A percentile compares a stretch with the other conserved stretches of the same genome.
phyloP scores from a whole-genome alignment of 352 stramenopile genomes.

The Globisporangium parvum region DNA sequence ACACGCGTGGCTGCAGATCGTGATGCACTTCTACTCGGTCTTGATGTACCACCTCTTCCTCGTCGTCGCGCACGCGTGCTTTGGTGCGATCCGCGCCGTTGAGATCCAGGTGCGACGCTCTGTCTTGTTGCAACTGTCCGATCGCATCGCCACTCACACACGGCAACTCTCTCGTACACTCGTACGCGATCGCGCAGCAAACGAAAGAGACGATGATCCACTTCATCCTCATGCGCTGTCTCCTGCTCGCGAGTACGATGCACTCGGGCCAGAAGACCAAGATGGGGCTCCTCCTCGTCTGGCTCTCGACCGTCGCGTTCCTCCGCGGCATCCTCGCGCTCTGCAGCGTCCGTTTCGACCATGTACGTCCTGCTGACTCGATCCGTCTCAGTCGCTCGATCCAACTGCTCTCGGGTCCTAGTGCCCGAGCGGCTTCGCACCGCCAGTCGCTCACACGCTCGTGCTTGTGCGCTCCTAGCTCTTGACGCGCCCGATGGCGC shows the following conservation, averaged over 20 bases:
- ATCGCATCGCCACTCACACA: not conserved
- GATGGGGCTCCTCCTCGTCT: slow-evolving; percentile 49
- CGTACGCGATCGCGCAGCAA: no score
- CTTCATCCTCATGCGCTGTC: slow-evolving; percentile 66
- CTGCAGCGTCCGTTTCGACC: slow-evolving; percentile 57
- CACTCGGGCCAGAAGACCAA: slow-evolving; percentile 29
- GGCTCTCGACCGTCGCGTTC: slow-evolving; percentile 57
- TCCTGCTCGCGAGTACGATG: slow-evolving; percentile 69
- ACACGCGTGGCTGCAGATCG: slow-evolving; percentile 34
- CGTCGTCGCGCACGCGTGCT: slow-evolving; percentile 30
- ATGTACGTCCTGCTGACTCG: slow-evolving; percentile 24
- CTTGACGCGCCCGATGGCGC: slow-evolving; percentile 56
- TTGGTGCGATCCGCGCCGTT: slow-evolving; percentile 37
- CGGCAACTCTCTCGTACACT: not conserved
- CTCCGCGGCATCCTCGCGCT: slow-evolving; percentile 57
- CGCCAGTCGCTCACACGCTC: not conserved
- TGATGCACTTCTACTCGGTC: slow-evolving; percentile 66
- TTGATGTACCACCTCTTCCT: slow-evolving; percentile 64
- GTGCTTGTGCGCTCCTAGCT: slow-evolving; percentile 17
- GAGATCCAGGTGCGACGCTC: slow-evolving; percentile 40
- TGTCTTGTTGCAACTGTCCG: not conserved
- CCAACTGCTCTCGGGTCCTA: not conserved
- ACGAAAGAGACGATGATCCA: slow-evolving; percentile 78
- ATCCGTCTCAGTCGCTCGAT: not conserved
- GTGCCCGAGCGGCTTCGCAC: no score